A percentile compares a stretch with the other conserved stretches of the same genome.
Conservation (phyloP, 2,329 filamentous ascomycete genomes). For the Calycina herbarum region DNA sequence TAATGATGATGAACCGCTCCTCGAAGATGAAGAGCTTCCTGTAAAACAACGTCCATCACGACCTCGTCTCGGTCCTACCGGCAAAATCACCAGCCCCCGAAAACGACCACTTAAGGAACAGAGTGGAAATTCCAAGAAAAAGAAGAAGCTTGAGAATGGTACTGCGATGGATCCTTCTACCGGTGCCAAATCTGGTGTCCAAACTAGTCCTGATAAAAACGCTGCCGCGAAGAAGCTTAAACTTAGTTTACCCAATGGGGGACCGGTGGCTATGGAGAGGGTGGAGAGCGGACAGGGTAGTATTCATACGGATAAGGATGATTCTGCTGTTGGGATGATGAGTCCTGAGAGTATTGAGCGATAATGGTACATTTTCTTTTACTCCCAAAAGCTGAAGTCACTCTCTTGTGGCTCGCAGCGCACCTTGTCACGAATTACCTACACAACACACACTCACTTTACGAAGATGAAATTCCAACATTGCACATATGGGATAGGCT, state of each 20-base stretch:
- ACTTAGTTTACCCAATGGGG: slow-evolving; percentile 33
- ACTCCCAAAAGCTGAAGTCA: background rate
- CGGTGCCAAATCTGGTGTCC: slow-evolving; percentile 35
- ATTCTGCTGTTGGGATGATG: slow-evolving; percentile 74
- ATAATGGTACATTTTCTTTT: background rate
- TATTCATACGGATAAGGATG: slow-evolving; percentile 63
- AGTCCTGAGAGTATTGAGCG: slow-evolving; percentile 68
- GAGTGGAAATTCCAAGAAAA: slow-evolving; percentile 81
- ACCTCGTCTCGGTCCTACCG: slow-evolving; percentile 68
- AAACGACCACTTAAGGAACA: slow-evolving; percentile 82
- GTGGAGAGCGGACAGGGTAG: slow-evolving; percentile 56
- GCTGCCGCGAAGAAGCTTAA: slow-evolving; percentile 56
- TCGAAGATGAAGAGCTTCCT: slow-evolving; percentile 94
- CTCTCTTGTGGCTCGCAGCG: background rate
- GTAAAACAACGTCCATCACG: slow-evolving; percentile 73
- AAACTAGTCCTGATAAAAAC: slow-evolving; percentile 42
- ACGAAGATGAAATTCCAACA: background rate
- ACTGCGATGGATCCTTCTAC: slow-evolving; percentile 37
- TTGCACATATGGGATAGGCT: slow-evolving; percentile 2
- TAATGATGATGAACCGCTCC: slow-evolving; percentile 76
- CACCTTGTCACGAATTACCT: background rate
- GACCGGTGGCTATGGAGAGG: slow-evolving; percentile 53
- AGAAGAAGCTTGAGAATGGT: slow-evolving; percentile 72
- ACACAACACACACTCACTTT: background rate
- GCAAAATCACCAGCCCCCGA: slow-evolving; percentile 83